These are phyloP conservation scores for Coemansia sp. DNA, from an alignment of 192 early-diverging fungal species.

Conservation along the genomic window DNA sequence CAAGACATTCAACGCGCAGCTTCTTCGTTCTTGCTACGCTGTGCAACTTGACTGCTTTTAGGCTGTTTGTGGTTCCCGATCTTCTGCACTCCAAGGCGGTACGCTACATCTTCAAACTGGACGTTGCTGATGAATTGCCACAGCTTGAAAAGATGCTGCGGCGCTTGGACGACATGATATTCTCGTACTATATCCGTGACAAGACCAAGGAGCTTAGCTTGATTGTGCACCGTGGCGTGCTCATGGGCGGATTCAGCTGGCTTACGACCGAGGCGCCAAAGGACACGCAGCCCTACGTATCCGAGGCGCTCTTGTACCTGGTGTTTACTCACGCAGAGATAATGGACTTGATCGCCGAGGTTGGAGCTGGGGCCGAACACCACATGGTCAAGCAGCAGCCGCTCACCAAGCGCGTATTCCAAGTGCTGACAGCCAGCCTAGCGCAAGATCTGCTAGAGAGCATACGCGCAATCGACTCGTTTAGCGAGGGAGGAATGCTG, in stretches of 20 bases:
- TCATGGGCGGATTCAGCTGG: constrained; percentile 90
- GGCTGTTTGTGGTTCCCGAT: constrained; percentile 72
- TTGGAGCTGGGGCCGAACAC: constrained; percentile 49
- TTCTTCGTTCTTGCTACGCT: constrained; percentile 72
- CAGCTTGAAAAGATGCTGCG: constrained; percentile 71
- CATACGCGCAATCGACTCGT: constrained; percentile 78
- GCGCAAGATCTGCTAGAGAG: constrained; percentile 77
- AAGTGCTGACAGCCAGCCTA: constrained; percentile 69
- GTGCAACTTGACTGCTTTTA: constrained; percentile 78
- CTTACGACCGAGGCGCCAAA: constrained; percentile 64
- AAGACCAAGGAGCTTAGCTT: constrained; percentile 65
- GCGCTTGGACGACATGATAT: constrained; percentile 80
- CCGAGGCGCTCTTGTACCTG: constrained; percentile 79
- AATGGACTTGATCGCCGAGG: constrained; percentile 68
- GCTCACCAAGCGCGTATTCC: constrained; percentile 75
- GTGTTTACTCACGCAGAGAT: constrained; percentile 92
- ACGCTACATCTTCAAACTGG: constrained; percentile 59
- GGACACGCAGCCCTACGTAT: constrained; percentile 88
- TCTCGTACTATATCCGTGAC: constrained; percentile 83
- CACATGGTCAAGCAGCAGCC: constrained; percentile 59
- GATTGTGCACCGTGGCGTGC: constrained; percentile 78
- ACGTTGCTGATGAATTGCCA: constrained; percentile 57
- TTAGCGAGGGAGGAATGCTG: constrained; percentile 89
- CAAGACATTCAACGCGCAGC: constrained; percentile 28
- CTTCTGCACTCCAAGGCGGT: constrained; percentile 69